Percentiles rank a stretch among this genome's conserved stretches.
Evolutionary conservation across 768 basidiomycete genomes (phyloP).

Genomic region (Xanthoconium purpureum): DNA sequence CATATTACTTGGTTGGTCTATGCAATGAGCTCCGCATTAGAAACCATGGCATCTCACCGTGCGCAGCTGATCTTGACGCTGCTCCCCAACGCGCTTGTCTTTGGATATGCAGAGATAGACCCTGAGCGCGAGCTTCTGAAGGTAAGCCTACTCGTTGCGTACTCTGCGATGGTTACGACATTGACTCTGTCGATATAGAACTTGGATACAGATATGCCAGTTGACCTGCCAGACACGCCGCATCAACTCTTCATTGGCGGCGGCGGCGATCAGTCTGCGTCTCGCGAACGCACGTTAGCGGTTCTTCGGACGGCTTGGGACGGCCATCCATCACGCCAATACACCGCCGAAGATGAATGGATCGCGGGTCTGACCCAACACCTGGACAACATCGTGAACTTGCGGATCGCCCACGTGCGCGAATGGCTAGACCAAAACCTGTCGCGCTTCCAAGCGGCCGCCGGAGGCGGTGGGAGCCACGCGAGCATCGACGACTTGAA

Average conservation of each 20-base stretch:
- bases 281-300: conserved; percentile 15
- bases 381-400: conserved; percentile 38
- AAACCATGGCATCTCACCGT: conserved; percentile 49
- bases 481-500: conserved; percentile 45
- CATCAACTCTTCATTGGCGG: conserved; percentile 35
- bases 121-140: conserved; percentile 49
- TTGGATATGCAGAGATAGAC: conserved; percentile 44
- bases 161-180: fast-evolving
- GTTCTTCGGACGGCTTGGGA: conserved; percentile 21
- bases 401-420: conserved; percentile 45
- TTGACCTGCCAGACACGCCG: conserved; percentile 38
- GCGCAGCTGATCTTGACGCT: conserved; percentile 40
- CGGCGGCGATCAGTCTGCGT: conserved; percentile 11
- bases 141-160: conserved; percentile 28
- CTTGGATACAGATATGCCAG: conserved; percentile 45
- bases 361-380: conserved; percentile 34
- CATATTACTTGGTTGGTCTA: not conserved
- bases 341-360: conserved; percentile 36
- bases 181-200: conserved; percentile 36
- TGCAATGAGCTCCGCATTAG: conserved; percentile 23
- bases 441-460: conserved; percentile 39
- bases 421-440: conserved; percentile 53
- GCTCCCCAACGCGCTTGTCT: conserved; percentile 47
- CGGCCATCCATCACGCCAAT: conserved; percentile 17
- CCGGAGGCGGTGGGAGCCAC: conserved; percentile 18